Evolutionary conservation across 2,329 filamentous ascomycete genomes (phyloP), one percentile per base, ranked within the genome.

Genomic region (Colletotrichum noveboracense): DNA sequence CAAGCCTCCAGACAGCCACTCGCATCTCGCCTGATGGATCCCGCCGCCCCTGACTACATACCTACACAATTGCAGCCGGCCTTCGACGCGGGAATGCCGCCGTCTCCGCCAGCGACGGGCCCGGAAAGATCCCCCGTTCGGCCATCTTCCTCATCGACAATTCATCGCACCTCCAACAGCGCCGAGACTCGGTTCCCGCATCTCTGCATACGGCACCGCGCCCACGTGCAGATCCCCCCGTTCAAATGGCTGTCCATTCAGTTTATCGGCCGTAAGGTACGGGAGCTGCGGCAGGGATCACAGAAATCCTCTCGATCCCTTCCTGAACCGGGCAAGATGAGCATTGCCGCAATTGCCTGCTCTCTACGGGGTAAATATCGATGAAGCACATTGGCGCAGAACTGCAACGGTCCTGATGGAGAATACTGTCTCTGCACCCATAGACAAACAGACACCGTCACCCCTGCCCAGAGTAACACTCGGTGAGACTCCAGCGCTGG

Each of bases 191-290:
- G 3, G 10, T 36, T 48, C 64, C 70, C 58, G 28, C 26, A 60
- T 65, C 58, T 55, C 26, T 60, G 56, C 70, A 60, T 65, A 56
- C 21, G 21, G 43, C 32, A 60, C 58, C 43, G n/a, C 64, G 28
- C 43, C 64, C 72, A 71, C 52, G 61, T 75, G 67, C 72, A 71
- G 65, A 36, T 60, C 65, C 13, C 30, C 36, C 70, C 70, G 30
- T 64, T 30, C n/a, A 28, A 30, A 61, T 68, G 21, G 21, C n/a
- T 13, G 34, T 28, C n/a, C 26, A 28, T 32, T 18, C 43, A 74
- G 26, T 28, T 7, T 74, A 55, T 61, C 65, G 58, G 74, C 66
- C 74, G 74, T 74, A 76, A 48, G 38, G 65, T 52, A 16, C 56
- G 18, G n/a, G 28, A 62, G 62, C 61, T 73, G 64, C n/a, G 16